Conservation (phyloP, 345 rosid species). For the Euphorbia lathyris region DNA sequence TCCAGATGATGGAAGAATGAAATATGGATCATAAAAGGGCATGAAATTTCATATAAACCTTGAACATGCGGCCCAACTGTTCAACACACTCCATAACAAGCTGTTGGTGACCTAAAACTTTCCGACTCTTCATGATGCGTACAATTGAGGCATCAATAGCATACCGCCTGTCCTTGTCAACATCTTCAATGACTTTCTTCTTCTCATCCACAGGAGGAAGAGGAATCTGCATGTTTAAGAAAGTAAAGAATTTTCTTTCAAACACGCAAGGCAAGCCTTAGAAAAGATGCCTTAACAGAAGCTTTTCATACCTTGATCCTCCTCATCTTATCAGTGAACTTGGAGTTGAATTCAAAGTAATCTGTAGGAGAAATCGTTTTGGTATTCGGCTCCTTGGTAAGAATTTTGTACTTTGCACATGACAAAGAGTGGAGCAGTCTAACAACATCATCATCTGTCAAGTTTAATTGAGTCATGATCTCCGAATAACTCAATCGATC, state of each 20-base stretch:
- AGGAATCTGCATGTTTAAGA: conserved; percentile 32
- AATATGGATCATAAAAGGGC: neutral
- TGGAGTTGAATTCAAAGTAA: conserved; percentile 35
- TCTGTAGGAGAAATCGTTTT: conserved; percentile 34
- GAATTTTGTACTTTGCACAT: conserved; percentile 40
- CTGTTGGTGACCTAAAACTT: conserved; percentile 41
- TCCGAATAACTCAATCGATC: conserved; percentile 40
- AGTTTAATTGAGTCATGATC: conserved; percentile 33
- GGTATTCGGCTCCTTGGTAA: conserved; percentile 37
- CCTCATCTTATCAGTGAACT: conserved; percentile 40
- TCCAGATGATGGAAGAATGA: conserved; percentile 5
- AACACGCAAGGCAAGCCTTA: neutral
- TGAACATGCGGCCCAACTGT: conserved; percentile 36
- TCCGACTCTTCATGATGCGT: conserved; percentile 50
- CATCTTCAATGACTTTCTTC: conserved; percentile 39
- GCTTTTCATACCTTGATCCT: conserved; percentile 38
- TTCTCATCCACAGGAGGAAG: conserved; percentile 38
- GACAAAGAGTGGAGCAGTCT: conserved; percentile 45
- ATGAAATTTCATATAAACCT: conserved; percentile 19
- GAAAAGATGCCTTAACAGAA: neutral
- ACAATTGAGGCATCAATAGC: conserved; percentile 44
- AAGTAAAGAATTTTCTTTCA: neutral
- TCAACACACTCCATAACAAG: conserved; percentile 38
- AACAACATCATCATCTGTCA: conserved; percentile 33
- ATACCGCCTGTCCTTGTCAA: conserved; percentile 35